These are phyloP conservation scores for Claviceps quebecensis DNA, from an alignment of 2,329 filamentous ascomycete genomes.

Conservation along the genomic window DNA sequence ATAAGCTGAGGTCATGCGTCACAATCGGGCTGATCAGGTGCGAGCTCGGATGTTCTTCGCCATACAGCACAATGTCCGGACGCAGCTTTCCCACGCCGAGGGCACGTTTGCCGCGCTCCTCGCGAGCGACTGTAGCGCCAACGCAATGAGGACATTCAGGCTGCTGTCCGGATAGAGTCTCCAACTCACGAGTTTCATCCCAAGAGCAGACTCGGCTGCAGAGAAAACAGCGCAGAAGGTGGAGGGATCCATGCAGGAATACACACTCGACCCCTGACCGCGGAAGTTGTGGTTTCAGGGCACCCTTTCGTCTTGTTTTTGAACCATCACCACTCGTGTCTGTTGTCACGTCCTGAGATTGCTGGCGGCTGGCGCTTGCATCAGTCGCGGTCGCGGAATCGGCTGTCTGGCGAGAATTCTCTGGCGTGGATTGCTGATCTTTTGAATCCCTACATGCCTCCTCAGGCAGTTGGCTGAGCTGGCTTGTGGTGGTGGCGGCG, in stretches of 20 bases:
- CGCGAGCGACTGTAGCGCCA: conserved; percentile 45
- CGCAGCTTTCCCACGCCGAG: conserved; percentile 53
- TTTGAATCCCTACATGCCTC: conserved; percentile 10
- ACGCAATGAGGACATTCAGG: conserved; percentile 54
- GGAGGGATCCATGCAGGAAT: conserved; percentile 58
- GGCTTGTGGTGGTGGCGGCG: conserved; percentile 15
- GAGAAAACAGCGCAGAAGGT: conserved; percentile 48
- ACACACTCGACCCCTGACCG: conserved; percentile 46
- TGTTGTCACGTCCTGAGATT: not conserved
- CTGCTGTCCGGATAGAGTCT: conserved; percentile 48
- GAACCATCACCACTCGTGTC: not conserved
- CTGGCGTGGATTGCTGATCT: conserved; percentile 4
- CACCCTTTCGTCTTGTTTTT: no score
- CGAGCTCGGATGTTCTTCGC: conserved; percentile 56
- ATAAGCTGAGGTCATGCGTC: conserved; percentile 50
- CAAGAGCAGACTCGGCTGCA: conserved; percentile 44
- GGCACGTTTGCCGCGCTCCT: conserved; percentile 51
- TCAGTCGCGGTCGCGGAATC: no score
- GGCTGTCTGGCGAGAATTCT: not conserved
- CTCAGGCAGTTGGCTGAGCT: conserved; percentile 25
- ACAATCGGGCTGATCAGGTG: conserved; percentile 55
- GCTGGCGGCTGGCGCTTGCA: no score
- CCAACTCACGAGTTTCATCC: conserved; percentile 42
- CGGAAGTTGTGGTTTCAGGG: conserved; percentile 14
- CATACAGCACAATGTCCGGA: conserved; percentile 62